Evolutionary conservation across 1,139 yeast genomes (phyloP), one percentile per base, ranked within the genome.

Genomic region (Sugiyamaella paludigena): DNA sequence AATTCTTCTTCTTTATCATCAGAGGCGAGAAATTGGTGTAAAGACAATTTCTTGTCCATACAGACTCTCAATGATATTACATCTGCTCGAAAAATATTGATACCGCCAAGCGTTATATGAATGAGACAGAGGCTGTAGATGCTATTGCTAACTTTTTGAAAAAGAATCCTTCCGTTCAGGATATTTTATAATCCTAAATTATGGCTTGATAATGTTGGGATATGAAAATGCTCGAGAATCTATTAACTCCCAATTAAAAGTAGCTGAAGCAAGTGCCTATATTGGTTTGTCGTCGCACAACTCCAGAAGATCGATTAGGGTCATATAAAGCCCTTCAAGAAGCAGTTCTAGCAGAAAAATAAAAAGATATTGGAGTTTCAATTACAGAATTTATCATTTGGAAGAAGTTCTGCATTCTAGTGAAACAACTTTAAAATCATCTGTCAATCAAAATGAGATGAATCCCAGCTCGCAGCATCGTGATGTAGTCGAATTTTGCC

Each of bases 51-150:
- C 51, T 64, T 91, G 35, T 87, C 96, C 0, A 79, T 72, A 56
- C 73, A 78, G 48, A 79, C 83, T 15, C 69, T 91, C 58, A 79
- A 78, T 44, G 97, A 89, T 43, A 84, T 92, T 36, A 70, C 76
- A 40, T 80, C 95, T 0, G 77, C 94, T 0, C 74, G 84, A 49
- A 67, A 75, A 0, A n/a, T n/a, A 63, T 72, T 42, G 74, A 70
- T 54, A 63, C 69, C 13, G 74, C 74, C 28, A 59, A 59, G 49
- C 62, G 58, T 47, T 71, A 70, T 58, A 63, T 61, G 35, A 70
- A 68, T 58, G 72, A 70, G 50, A 59, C 56, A 38, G 67, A 66
- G 50, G 63, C 67, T 16, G 74, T 72, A 5, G 62, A 60, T 53
- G 72, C 68, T 38, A 65, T 66, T 49, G 58, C 55, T 42, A 66